Base-by-base conservation (phyloP, 306 rosid genomes). In the Herpetospermum pedunculosum region DNA sequence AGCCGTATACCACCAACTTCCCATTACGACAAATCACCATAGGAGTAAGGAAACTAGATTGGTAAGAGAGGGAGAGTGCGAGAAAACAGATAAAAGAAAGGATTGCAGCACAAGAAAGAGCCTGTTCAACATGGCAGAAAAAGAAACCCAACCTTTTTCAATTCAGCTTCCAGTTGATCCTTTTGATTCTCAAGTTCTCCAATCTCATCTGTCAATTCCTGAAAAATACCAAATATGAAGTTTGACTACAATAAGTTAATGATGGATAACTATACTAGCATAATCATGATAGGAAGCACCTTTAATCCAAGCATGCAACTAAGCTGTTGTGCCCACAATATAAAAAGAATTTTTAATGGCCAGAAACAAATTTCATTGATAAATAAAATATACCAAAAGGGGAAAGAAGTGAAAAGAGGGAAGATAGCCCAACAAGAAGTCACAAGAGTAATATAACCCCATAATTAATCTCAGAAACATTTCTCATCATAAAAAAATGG, bases 151-250 rank as follows among this genome's bases (percentile, higher is more conserved):
- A 92, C 98, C 97, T 77, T 86, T 81, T 85, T 87, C 74, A 92
- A 75, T 85, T 57, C 84, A 76, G 80, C 83, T 87, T 92, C 97
- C 58, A 92, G 93, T 41, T 86, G 89, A 26, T 85, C 83, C 75
- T 80, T 92, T 81, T 86, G 90, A 80, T 75, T 87, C 83, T 87
- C 90, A 53, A 87, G 92, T 74, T 88, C 86, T 82, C 70, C 85
- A 74, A 92, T 88, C 81, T 90, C 98, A 43, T 14, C 80, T 6
- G 53, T 76, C 82, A 92, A 59, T 30, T 92, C 97, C 98, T 92
- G 93, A 53, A 84, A 77, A 75, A 87, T 77, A 74, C 69, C 78
- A 46, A 10, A n/a, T 62, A 59, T 67, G 64, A 11, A 46, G 72
- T 67, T 50, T 63, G 21, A 70, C 47, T 26, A 54, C 40, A 32